Evolutionary conservation across 1,284 basidiomycete genomes (phyloP), one percentile per base, ranked within the genome.

Genomic region (Bjerkandera adusta): DNA sequence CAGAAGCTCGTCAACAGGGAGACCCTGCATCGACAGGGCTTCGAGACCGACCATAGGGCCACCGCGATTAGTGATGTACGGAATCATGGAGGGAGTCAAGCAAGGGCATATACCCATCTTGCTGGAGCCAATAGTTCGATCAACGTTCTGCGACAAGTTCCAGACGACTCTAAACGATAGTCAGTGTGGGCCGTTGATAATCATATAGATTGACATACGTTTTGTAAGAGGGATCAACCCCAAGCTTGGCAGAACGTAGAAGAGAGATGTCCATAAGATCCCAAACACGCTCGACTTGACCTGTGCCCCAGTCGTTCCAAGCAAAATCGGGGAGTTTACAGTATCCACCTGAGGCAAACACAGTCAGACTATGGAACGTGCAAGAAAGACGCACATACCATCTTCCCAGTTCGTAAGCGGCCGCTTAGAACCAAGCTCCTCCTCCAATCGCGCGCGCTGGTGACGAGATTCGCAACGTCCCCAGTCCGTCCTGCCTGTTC

Each of bases 81-180:
- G 92, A 53, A 97, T 97, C 89, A 97, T 97, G 27, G 90, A 88
- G 0, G 94, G 94, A 0, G 94, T 97, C 15, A 97, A 77, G 65
- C 94, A 97, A 1, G 91, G 91, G 49, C 87, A 91, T 37, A 96
- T 89, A 6, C 93, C 94, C 1, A 85, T 73, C 63, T 84, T 85
- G 49, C 78, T 82, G 0, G 89, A 85, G 3, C 89, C 89, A 32
- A 86, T 91, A 34, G 89, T 89, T 12, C 93, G 82, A 65, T 94
- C 92, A 24, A 97, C 95, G 56, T 97, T 97, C 66, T 97, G 94
- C 3, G 92, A 95, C n/a, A 97, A 75, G 66, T 97, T 97, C 95
- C 94, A 97, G 1, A 97, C 89, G 24, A 16, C 45, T 18, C 45
- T 42, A 39, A 34, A 20, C 56, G 24, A 39, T 22, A 25, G n/a